Conservation (phyloP, 1,284 basidiomycete species). For the Apiotrichum brassicae region DNA sequence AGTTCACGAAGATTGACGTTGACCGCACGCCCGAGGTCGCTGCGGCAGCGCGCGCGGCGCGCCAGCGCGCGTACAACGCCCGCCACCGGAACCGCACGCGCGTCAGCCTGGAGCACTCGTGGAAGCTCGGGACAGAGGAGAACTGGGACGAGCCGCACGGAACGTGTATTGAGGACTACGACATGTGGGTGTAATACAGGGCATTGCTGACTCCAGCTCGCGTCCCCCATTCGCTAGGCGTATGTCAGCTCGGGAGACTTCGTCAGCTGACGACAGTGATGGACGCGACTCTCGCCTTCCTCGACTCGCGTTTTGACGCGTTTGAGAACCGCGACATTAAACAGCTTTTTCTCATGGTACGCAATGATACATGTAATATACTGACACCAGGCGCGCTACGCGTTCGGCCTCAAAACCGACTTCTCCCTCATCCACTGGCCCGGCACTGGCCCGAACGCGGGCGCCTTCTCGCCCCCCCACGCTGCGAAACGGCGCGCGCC, state of each 20-base stretch:
- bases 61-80: not conserved
- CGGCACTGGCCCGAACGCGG: slow-evolving; percentile 18
- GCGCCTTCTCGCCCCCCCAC: slow-evolving; percentile 7
- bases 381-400: slow-evolving; percentile 24
- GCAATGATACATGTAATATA: slow-evolving; percentile 15
- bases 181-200: slow-evolving; percentile 17
- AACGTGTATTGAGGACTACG: slow-evolving; percentile 17
- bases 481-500: not conserved
- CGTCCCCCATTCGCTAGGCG: slow-evolving; percentile 32
- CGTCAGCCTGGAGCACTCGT: slow-evolving; percentile 21
- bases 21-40: too few relatives aligned
- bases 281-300: slow-evolving; percentile 28
- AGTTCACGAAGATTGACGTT: not conserved
- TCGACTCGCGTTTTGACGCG: slow-evolving; percentile 24
- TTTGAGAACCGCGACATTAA: slow-evolving; percentile 21
- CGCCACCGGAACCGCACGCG: not conserved
- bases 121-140: slow-evolving; percentile 17
- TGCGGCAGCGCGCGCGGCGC: not conserved
- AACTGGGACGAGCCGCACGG: slow-evolving; percentile 28
- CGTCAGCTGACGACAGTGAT: slow-evolving; percentile 22
- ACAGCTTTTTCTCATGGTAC: slow-evolving; percentile 9
- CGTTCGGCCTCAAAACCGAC: slow-evolving; percentile 22
- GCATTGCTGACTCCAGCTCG: slow-evolving; percentile 13
- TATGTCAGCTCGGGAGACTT: slow-evolving; percentile 9
- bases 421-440: slow-evolving; percentile 30